Evolutionary conservation across 495 filamentous ascomycete species (phyloP), one percentile per base, ranked within the genome.

Genomic region (Lophium mytilinum): DNA sequence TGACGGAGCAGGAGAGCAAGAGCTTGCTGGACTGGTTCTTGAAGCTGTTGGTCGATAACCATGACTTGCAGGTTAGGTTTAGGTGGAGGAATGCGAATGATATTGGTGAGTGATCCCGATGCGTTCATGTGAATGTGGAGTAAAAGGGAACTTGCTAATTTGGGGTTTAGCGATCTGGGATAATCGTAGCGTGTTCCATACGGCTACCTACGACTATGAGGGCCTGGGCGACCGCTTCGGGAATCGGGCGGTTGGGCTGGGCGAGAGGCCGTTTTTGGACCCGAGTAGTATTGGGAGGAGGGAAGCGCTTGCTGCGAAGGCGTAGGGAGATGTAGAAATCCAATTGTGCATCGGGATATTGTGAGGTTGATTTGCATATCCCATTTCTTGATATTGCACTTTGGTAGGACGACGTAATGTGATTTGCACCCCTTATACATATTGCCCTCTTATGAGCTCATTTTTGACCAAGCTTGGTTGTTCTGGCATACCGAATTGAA

Each of bases 11-110:
- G n/a, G 88, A 90, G 73, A 80, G 76, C 50, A 67, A 75, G 18
- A 61, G 75, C 43, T 70, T 90, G 33, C 69, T 88, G 12, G 65
- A 78, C 12, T 82, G 78, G 78, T 83, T 90, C 53, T 68, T 78
- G 9, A 58, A 68, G 36, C 65, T 88, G 9, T 75, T 90, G 53
- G 75, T 78, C 7, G 80, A 88, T 69, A 90, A 89, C 60, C 87
- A 89, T 67, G 86, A 91, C 63, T 68, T 88, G 56, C 87, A 91
- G 72, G 84, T 87, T 0, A 74, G 87, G 33, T 68, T 78, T 56
- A 73, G 75, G 56, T 90, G 67, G 64, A 35, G 36, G 47, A 64
- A 53, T 50, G 41, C 33, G 40, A 63, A 69, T 37, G 56, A 58
- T 47, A 11, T 53, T 43, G 50, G 50, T 62, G 45, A 39, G 55